Conservation (phyloP, 73 alveolate species). For the Tetrahymena thermophila region DNA sequence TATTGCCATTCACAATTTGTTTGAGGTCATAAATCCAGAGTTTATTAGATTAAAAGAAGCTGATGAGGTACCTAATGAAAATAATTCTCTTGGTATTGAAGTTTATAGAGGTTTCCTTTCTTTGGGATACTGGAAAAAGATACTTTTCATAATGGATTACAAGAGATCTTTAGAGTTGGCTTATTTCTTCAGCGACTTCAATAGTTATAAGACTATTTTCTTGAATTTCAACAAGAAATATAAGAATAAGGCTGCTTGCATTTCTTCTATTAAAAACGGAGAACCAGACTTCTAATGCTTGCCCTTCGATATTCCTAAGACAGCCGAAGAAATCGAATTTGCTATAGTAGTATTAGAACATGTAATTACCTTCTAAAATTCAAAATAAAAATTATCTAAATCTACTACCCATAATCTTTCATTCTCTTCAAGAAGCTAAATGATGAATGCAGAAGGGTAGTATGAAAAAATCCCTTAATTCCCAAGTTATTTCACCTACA, state of each 20-base stretch:
- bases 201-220: neutral
- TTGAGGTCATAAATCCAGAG: slow-evolving; percentile 65
- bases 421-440: neutral
- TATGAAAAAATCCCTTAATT: neutral
- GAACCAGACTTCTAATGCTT: slow-evolving; percentile 1
- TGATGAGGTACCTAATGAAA: slow-evolving; percentile 10
- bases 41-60: slow-evolving; percentile 46
- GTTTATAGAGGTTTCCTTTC: slow-evolving; percentile 19
- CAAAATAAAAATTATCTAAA: neutral
- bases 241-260: neutral
- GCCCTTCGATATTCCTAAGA: neutral
- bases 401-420: neutral
- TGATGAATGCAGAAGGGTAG: neutral
- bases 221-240: neutral
- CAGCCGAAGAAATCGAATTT: neutral
- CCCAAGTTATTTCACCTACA: neutral
- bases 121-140: slow-evolving; percentile 67
- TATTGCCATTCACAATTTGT: slow-evolving; percentile 73
- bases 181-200: slow-evolving; percentile 6
- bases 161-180: slow-evolving; percentile 40
- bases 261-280: neutral
- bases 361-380: neutral
- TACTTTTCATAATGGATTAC: slow-evolving; percentile 41
- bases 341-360: neutral
- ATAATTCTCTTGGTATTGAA: neutral